Conservation (phyloP, 805 yeast genomes). For the Candida boleticola region DNA sequence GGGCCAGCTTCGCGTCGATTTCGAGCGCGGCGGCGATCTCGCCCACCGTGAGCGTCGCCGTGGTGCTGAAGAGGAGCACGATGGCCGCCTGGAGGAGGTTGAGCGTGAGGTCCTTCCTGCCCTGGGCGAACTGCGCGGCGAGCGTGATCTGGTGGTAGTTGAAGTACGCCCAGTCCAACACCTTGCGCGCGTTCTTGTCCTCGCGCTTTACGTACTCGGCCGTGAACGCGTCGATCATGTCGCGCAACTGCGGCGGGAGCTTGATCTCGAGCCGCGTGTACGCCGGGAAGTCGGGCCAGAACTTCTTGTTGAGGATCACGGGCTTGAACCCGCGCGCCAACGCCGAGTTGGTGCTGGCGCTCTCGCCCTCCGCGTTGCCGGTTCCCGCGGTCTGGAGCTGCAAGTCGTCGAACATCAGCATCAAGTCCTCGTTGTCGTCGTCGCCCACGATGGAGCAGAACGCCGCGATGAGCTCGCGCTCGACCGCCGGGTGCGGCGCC, state of each 20-base stretch:
- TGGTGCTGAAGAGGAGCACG: slow-evolving; percentile 32
- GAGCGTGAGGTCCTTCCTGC: slow-evolving; percentile 31
- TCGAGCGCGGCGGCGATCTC: slow-evolving; percentile 26
- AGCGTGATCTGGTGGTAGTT: slow-evolving; percentile 41
- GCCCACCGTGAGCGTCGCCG: slow-evolving; percentile 14
- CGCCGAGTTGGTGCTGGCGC: not conserved
- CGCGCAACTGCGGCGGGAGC: slow-evolving; percentile 22
- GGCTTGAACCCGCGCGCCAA: slow-evolving; percentile 26
- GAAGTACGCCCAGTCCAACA: slow-evolving; percentile 41
- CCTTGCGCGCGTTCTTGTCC: slow-evolving; percentile 22
- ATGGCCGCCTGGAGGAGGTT: slow-evolving; percentile 46
- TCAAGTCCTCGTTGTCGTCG: slow-evolving; percentile 24
- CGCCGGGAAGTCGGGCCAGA: slow-evolving; percentile 41
- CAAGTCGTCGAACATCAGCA: slow-evolving; percentile 35
- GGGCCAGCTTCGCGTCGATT: slow-evolving; percentile 31
- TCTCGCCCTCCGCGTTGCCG: not conserved
- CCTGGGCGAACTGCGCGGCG: slow-evolving; percentile 27
- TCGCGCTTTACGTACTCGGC: slow-evolving; percentile 16
- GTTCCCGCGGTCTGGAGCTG: slow-evolving; percentile 13
- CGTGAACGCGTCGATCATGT: slow-evolving; percentile 19
- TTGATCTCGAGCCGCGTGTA: slow-evolving; percentile 16
- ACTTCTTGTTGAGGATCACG: slow-evolving; percentile 30
- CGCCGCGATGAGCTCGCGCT: slow-evolving; percentile 21
- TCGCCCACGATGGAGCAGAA: slow-evolving; percentile 30
- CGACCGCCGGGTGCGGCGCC: slow-evolving; percentile 16